phyloP scores from a whole-genome alignment of 352 stramenopile species.

The Globisporangium splendens region DNA sequence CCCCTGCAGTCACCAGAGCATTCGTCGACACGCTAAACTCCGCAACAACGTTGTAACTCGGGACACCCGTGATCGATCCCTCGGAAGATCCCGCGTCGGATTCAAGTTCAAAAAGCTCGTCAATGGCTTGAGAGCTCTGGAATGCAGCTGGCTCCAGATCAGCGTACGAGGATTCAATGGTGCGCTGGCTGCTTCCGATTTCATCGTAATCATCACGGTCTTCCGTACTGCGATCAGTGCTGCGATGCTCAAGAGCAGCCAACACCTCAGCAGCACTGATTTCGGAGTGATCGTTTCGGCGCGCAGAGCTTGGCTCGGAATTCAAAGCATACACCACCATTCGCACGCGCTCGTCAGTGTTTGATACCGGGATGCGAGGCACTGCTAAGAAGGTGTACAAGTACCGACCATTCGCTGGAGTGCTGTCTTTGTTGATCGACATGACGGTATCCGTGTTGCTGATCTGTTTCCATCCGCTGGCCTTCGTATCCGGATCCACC shows the following conservation, averaged over 20 bases:
- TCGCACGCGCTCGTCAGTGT: constrained; percentile 61
- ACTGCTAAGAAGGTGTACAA: constrained; percentile 83
- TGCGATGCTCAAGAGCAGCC: constrained; percentile 57
- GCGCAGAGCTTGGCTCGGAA: constrained; percentile 32
- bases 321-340: constrained; percentile 73
- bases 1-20: constrained; percentile 55
- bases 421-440: constrained; percentile 49
- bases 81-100: constrained; percentile 51
- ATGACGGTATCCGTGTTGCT: constrained; percentile 81
- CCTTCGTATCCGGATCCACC: constrained; percentile 30
- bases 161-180: constrained; percentile 42
- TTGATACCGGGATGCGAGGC: constrained; percentile 62
- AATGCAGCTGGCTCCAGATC: constrained; percentile 31
- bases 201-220: constrained; percentile 29
- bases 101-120: constrained; percentile 81
- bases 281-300: constrained; percentile 58
- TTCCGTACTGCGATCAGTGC: constrained; percentile 50
- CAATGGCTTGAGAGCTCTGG: constrained; percentile 48
- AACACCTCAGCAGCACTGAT: constrained; percentile 74
- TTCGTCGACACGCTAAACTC: constrained; percentile 77
- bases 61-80: constrained; percentile 23
- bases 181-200: constrained; percentile 29
- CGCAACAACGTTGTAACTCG: constrained; percentile 53
- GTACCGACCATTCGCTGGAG: constrained; percentile 36
- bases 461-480: constrained; percentile 63